Evolutionary conservation across 352 stramenopile genomes (phyloP), one percentile per base, ranked within the genome.

Genomic region (Pythium oligandrum): DNA sequence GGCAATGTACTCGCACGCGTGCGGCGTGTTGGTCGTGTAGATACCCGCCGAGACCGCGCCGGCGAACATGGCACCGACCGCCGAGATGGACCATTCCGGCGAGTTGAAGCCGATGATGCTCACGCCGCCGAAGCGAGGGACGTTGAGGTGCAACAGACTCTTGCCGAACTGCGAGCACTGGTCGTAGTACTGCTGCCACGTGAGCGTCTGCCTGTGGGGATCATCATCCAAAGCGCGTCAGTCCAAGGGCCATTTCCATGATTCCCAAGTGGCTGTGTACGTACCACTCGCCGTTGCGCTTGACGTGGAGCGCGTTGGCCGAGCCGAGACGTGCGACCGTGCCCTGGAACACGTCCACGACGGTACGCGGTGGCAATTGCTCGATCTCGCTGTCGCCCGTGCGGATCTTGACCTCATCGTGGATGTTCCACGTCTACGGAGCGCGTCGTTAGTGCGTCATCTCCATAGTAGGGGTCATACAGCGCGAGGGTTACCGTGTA

Each of bases 1-100:
- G 40, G 83, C 77, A 57, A 98, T 96, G 72, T 90, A 98, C 60
- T 96, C 67, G 59, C 92, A 98, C 4, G 92, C 83, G 37, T 87
- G 70, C n/a, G 83, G 71, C 34, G 63, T 84, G 74, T 98, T 98
- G 44, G 95, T 98, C 44, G 95, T 96, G 80, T 98, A 99, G 60
- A 99, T 98, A 33, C 96, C 96, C 32, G 90, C 92, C 1, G 88
- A 82, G 33, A 98, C 79, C 35, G 78, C 86, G 31, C 93, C 93
- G 1, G 94, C 94, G 40, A 97, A 80, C 55, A 98, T 98, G 34
- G 88, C 79, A 46, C 93, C 94, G 10, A 98, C 63, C 51, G 98
- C 80, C 30, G 93, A 71, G 55, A 98, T 90, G 48, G 90, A 69
- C 92, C 95, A 99, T 60, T 98, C 89, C 1, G 87, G 87, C 51